Evolutionary conservation across 805 yeast species (phyloP), one percentile per base, ranked within the genome.

Genomic region (Monosporozyma siamensis): DNA sequence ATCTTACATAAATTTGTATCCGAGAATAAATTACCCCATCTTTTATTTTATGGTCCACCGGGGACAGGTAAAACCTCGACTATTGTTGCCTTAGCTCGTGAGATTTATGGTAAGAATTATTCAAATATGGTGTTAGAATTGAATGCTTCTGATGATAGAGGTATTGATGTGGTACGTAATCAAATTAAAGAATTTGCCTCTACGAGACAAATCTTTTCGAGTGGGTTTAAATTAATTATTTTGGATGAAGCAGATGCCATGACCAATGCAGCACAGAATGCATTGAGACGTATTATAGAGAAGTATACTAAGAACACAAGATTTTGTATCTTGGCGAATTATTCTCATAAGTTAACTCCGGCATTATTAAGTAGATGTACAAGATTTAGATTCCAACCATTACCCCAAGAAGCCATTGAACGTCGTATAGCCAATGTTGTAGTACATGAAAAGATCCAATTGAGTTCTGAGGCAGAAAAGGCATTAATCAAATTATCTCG

Each of bases 81-180:
- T 3, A 82, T 87, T 50, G 73, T 82, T 18, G 96, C 97, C 1
- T 65, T 89, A 44, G 95, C 97, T 1, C 70, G 77, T 44, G 95
- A 88, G 55, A 75, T 89, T 7, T 89, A 82, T 58, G 99, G 98
- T 2, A 75, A 78, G 49, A 71, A 74, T 47, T 85, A 84, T 59
- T 77, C 73, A 53, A 84, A 87, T 56, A 88, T 89, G 89, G 97
- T 92, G 1, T 67, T 92, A 43, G 98, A 92, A 59, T 71, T 92
- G 61, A 92, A 92, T 64, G 98, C 98, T 4, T 82, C 94, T 4
- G 98, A 92, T 63, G 98, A 92, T 62, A 77, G 98, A 66, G 98
- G 98, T 50, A 92, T 92, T 51, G 95, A 87, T 53, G 97, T 92
- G 36, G 97, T 92, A n/a, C 75, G 99, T 49, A 92, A 92, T 55